Base-by-base conservation (phyloP, 371 early-diverging fungal genomes). In the Blakeslea trispora region DNA sequence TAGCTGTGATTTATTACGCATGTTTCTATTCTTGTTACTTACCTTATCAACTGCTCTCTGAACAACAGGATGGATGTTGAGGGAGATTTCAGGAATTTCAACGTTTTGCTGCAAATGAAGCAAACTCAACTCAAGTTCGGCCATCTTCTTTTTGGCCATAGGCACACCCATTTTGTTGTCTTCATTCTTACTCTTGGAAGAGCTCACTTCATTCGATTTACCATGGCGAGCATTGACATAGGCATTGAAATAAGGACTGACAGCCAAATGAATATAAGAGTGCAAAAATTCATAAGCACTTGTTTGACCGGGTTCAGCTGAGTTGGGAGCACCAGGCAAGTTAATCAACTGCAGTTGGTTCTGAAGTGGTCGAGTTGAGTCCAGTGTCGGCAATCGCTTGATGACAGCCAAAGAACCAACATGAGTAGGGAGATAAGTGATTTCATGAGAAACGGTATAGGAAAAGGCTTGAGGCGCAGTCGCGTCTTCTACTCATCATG, bases 161-260 rank as follows among this genome's bases (percentile, higher is more conserved):
- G 96, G 93, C 39, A 95, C 87, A 79, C 92, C 93, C 79, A 89
- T 85, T 66, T 91, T 93, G 63, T 83, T 75, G 55, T 95, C 95
- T 78, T 95, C 94, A 45, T 92, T 85, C 50, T 79, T 80, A 41
- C 72, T 71, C 41, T 59, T 59, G 18, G 50, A 50, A 22, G 75
- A 64, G 14, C 47, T 40, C 17, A 31, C 45, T 7, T 52, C 47
- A 19, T 52, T 52, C 17, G 74, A 60, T 15, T 82, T 74, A n/a
- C 75, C 76, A 50, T 83, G 83, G 63, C 88, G 84, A 34, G 91
- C 86, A 52, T 83, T 78, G 28, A 93, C 92, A 61, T 88, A 96
- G 15, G 98, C 95, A 64, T 97, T 93, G 68, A 98, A 97, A 75
- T 93, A 96, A n/a, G 98, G 98, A 21, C 92, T 84, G 56, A 97